Conservation (phyloP, 225 moss, liverwort and hornwort species). For the Sphagnum contortum region DNA sequence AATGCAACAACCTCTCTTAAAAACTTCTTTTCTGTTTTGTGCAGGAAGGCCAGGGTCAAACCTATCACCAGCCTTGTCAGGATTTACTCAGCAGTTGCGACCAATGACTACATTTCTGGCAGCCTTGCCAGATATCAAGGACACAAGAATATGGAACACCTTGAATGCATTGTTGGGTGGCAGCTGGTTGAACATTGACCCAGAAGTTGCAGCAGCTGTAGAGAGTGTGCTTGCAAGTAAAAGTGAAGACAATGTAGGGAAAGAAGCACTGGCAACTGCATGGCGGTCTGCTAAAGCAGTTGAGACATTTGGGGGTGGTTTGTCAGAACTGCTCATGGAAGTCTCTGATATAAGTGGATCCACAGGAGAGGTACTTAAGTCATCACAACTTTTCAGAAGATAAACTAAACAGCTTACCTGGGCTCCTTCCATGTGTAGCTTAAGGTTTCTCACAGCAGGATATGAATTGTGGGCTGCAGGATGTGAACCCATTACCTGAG, state of each 20-base stretch:
- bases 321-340: constrained; percentile 29
- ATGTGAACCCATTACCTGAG: constrained; percentile 35
- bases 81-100: constrained; percentile 10
- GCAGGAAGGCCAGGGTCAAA: too few relatives aligned
- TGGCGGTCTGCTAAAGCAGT: constrained; percentile 55
- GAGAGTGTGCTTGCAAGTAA: constrained; percentile 26
- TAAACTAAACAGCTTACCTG: neutral
- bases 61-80: neutral
- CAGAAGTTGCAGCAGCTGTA: constrained; percentile 22
- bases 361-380: constrained; percentile 8
- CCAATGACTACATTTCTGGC: constrained; percentile 34
- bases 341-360: constrained; percentile 16
- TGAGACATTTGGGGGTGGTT: constrained; percentile 42
- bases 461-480: constrained; percentile 8
- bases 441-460: neutral
- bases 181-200: constrained; percentile 32
- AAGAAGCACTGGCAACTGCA: constrained; percentile 33
- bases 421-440: neutral
- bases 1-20: too few relatives aligned
- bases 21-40: too few relatives aligned
- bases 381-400: neutral
- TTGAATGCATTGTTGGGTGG: constrained; percentile 41
- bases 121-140: constrained; percentile 41
- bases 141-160: constrained; percentile 27
- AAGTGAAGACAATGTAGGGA: constrained; percentile 30